phyloP scores from a whole-genome alignment of 2,329 filamentous ascomycete genomes.

The Fusarium begoniae region DNA sequence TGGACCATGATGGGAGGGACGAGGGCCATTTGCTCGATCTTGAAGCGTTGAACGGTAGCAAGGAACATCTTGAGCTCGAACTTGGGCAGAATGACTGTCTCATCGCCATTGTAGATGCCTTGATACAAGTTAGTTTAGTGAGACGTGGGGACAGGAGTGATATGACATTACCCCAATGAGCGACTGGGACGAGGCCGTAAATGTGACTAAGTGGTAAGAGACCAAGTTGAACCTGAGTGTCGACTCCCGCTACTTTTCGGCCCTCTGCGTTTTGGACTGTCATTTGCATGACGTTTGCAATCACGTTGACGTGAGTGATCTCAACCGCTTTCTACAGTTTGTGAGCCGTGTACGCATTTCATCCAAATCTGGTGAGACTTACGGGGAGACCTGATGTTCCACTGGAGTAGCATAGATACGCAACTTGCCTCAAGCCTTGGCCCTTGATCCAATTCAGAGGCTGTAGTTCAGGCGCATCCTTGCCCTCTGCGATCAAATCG shows the following conservation, averaged over 20 bases:
- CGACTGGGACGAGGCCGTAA: conserved; percentile 78
- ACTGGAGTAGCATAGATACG: conserved; percentile 83
- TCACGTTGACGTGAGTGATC: conserved; percentile 83
- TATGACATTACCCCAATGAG: conserved; percentile 40
- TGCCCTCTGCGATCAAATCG: conserved; percentile 71
- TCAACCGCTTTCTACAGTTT: conserved; percentile 77
- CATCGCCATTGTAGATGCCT: conserved; percentile 75
- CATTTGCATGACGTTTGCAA: conserved; percentile 77
- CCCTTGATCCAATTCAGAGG: conserved; percentile 69
- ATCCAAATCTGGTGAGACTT: conserved; percentile 37
- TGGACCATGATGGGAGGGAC: conserved; percentile 83
- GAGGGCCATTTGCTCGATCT: conserved; percentile 73
- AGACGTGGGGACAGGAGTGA: background rate
- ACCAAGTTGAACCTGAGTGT: conserved; percentile 64
- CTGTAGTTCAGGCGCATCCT: conserved; percentile 61
- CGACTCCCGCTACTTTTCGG: conserved; percentile 49
- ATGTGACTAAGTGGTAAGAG: conserved; percentile 86
- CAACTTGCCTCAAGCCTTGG: conserved; percentile 72
- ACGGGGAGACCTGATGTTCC: conserved; percentile 82
- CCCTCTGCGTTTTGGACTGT: conserved; percentile 52
- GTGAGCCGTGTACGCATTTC: background rate
- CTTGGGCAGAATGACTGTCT: conserved; percentile 75
- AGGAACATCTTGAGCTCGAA: conserved; percentile 78
- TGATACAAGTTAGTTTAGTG: conserved; percentile 52
- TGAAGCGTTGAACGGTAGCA: conserved; percentile 71